Percentiles rank a stretch among this genome's conserved stretches.
phyloP scores from a whole-genome alignment of 2,329 filamentous ascomycete genomes.

The Ilyonectria mors-panacis region DNA sequence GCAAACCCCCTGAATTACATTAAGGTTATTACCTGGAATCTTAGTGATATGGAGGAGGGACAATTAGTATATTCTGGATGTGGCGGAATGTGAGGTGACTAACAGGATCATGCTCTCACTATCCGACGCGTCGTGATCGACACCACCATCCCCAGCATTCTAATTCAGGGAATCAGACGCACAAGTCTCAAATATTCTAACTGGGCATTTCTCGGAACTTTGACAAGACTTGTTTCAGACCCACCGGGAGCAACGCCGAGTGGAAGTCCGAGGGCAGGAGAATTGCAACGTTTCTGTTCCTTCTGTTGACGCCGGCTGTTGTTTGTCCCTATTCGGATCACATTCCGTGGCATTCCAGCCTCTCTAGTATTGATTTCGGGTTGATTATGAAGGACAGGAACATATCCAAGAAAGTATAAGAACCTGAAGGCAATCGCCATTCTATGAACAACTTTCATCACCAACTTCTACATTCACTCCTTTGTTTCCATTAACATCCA shows the following conservation, averaged over 20 bases:
- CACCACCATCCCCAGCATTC: not conserved
- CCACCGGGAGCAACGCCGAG: not conserved
- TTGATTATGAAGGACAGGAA: not conserved
- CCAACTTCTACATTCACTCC: constrained; percentile 7
- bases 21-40: not conserved
- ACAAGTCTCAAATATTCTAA: not conserved
- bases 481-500: constrained; percentile 7
- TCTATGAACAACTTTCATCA: not conserved
- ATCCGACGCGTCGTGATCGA: too few species aligned
- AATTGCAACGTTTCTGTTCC: constrained; percentile 5
- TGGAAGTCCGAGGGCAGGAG: not conserved
- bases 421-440: not conserved
- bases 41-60: not conserved
- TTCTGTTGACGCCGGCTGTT: not conserved
- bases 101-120: not conserved
- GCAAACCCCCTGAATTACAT: not conserved
- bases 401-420: not conserved
- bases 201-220: not conserved
- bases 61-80: not conserved
- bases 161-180: constrained; percentile 2
- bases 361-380: not conserved
- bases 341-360: constrained; percentile 7
- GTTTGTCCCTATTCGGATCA: constrained; percentile 4
- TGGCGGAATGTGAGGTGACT: not conserved
- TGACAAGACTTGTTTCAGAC: constrained; percentile 9